Evolutionary conservation across 768 basidiomycete genomes (phyloP), one percentile per base, ranked within the genome.

Genomic region (Lenzites betulinus): DNA sequence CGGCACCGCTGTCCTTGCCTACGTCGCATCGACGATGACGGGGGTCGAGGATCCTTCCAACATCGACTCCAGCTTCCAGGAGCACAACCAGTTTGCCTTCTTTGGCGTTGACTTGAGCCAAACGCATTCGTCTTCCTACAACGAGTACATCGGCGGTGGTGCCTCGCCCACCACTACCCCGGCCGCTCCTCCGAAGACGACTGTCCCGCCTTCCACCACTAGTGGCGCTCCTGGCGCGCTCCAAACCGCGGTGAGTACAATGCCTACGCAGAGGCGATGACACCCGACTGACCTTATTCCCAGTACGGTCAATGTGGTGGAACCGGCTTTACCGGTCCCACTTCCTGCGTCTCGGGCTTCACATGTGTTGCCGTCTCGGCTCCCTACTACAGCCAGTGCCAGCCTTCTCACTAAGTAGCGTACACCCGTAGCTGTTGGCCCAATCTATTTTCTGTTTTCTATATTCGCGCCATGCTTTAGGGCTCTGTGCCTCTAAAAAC

Each of bases 41-140:
- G 51, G 65, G 16, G 64, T 65, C 18, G 62, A 61, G 12, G 68
- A 71, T 51, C 69, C 70, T 20, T 56, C 65, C 0, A 60, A 70
- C 57, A 62, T 68, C n/a, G 65, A 54, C 26, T 73, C 72, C n/a
- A 64, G 54, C 53, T 67, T 73, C 50, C 63, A 62, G 16, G 68
- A 71, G 54, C 72, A 73, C 56, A 64, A 73, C 54, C 54, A 65
- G 55, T 67, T 70, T 50, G 58, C 65, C 54, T 71, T 70, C 68
- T 73, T 73, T 36, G 69, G 69, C 23, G 38, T 70, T 7, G 64
- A 68, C 43, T 54, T 70, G 23, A 66, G 66, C 22, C 51, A 43
- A 13, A 58, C 67, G 33, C 71, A 72, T 51, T 68, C 68, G 30
- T 44, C 59, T 30, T 53, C 56, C 8, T 69, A 71, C 58, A 63